A percentile compares a stretch with the other conserved stretches of the same genome.
Conservation (phyloP, 805 yeast species). For the Candida manassasensis region DNA sequence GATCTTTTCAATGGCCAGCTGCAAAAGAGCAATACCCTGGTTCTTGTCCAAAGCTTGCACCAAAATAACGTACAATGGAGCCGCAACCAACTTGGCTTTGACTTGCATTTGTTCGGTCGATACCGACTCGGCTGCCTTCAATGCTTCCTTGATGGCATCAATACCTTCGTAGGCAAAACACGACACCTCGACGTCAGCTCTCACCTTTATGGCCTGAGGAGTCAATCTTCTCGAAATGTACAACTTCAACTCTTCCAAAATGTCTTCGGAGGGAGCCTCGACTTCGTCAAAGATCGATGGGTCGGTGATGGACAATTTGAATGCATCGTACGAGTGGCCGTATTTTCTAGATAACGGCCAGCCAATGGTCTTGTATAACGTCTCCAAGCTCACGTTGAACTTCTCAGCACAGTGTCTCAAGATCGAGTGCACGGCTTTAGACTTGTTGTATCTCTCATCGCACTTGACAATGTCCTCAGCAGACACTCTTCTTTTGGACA, state of each 20-base stretch:
- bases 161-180: constrained; percentile 97
- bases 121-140: constrained; percentile 78
- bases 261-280: constrained; percentile 63
- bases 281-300: constrained; percentile 80
- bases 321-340: constrained; percentile 97
- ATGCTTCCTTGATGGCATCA: constrained; percentile 90
- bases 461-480: constrained; percentile 95
- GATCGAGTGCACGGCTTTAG: constrained; percentile 97
- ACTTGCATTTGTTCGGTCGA: constrained; percentile 83
- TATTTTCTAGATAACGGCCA: constrained; percentile 96
- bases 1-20: constrained; percentile 74
- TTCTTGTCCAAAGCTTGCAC: constrained; percentile 90
- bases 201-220: constrained; percentile 95
- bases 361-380: constrained; percentile 81
- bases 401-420: constrained; percentile 98
- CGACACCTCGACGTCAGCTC: constrained; percentile 98
- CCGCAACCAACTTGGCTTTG: constrained; percentile 93
- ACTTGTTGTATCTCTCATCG: constrained; percentile 95
- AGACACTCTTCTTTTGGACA: constrained; percentile 96
- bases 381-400: constrained; percentile 81
- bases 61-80: constrained; percentile 91
- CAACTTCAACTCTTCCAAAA: constrained; percentile 76
- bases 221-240: constrained; percentile 92
- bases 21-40: constrained; percentile 76
- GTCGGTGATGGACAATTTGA: constrained; percentile 92